Evolutionary conservation across 2,329 filamentous ascomycete species (phyloP), one percentile per base, ranked within the genome.

Genomic region (Geosmithia morbida): DNA sequence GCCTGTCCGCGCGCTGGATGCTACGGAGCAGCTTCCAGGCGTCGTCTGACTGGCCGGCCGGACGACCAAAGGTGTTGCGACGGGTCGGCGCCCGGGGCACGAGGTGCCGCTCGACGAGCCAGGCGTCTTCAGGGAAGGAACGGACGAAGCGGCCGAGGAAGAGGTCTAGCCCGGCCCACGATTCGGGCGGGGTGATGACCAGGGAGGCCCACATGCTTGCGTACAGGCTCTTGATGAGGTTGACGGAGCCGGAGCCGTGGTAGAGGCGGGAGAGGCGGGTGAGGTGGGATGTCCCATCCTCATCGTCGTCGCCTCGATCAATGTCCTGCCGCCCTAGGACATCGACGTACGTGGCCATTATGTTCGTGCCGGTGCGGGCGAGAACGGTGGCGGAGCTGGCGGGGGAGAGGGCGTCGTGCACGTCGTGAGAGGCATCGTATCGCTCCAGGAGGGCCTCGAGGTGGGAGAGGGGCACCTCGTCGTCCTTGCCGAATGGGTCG

Each of bases 401-500:
- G 17, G 45, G 48, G 8, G 40, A 45, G 3, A 44, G 30, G 33
- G 33, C 33, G 33, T 11, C 33, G 10, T 37, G 11, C 6, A 3
- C 14, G 33, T 37, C 33, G 33, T 37, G 33, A 13, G 33, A 16
- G 33, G 33, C 33, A 11, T 37, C 11, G 33, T 37, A 37, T 3
- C 14, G 33, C 14, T n/a, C 41, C 20, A 49, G 42, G 8, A 44
- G 18, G n/a, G 7, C 13, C 20, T 30, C 22, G 33, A 49, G 48
- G 2, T 53, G 49, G 16, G 49, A 47, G 3, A 82, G 81, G 6
- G 73, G 68, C 0, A 89, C 75, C 61, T 94, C 87, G 14, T 75
- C 64, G 33, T 79, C 74, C 2, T 75, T 79, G 26, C 78, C 75
- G 61, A 85, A 95, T 0, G 89, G 88, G 57, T 95, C 87, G 53